Base-by-base conservation (phyloP, 441 rosid species). In the Iberis amara region DNA sequence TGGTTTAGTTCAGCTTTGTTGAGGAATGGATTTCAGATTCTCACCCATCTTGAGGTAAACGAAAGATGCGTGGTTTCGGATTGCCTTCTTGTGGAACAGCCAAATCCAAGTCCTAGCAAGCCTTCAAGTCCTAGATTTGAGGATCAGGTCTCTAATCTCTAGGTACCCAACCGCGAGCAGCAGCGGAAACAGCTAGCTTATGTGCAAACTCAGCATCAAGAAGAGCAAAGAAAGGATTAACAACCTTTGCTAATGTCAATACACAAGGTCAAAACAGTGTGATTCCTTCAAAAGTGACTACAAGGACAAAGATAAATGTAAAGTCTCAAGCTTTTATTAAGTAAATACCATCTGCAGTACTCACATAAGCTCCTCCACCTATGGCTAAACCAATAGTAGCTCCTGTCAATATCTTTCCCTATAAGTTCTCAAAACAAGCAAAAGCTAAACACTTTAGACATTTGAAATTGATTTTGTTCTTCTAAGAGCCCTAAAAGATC, bases 121-220 rank as follows among this genome's bases (percentile, higher is more conserved):
- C 98, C 96, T 57, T 91, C 79, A 61, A 91, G 80, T 28, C 81
- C 96, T 68, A 91, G 69, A 79, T 74, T 18, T 77, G 32, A 21
- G 82, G 79, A 71, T 91, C 98, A 65, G 78, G 79, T 56, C 98
- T 78, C 78, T 88, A 88, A 71, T 91, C 98, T 73, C 89, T 81
- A 0, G 96, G 96, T 42, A 91, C 87, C 98, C 96, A 91, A n/a
- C 98, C 95, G 2, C 84, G 94, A 45, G 98, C 74, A 35, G 95
- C 94, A 49, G 95, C 98, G 10, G 86, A 55, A 55, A 91, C 91
- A 46, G 95, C 98, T 48, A 91, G 76, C 57, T 14, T 84, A 59
- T 91, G 96, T 4, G 98, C 91, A 69, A 74, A 55, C 76, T 91
- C 96, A 39, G 96, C 94, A 79, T 91, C 96, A 41, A 91, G 69